Conservation (phyloP, 495 filamentous ascomycete genomes). For the Pseudoneurospora amorphoporcata region DNA sequence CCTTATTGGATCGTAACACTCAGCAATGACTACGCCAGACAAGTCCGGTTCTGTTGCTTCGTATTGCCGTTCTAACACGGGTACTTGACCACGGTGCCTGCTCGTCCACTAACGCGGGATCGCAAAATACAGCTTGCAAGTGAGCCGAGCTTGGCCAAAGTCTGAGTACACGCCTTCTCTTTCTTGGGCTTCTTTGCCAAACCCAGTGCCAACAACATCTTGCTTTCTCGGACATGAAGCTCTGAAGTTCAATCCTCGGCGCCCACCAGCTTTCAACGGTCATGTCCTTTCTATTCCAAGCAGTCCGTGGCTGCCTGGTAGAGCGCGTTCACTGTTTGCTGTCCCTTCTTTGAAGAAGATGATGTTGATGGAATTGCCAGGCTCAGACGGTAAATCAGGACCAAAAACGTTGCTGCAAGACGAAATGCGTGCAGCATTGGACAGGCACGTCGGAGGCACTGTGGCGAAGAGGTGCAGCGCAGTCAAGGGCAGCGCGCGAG, state of each 20-base stretch:
- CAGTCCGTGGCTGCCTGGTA: neutral
- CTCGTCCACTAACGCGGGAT: neutral
- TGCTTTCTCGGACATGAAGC: neutral
- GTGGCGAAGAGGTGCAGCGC: neutral
- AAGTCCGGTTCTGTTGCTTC: neutral
- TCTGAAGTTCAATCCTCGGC: neutral
- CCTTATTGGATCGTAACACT: too few species aligned
- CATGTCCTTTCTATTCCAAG: neutral
- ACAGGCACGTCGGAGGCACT: neutral
- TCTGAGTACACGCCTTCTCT: neutral
- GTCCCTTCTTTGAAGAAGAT: neutral
- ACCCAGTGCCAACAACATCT: neutral
- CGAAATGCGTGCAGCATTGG: neutral
- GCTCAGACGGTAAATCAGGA: neutral
- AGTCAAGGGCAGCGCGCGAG: neutral
- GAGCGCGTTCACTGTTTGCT: neutral
- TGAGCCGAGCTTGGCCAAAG: neutral
- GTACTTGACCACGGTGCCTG: neutral
- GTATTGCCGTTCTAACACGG: neutral
- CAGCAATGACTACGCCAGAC: neutral
- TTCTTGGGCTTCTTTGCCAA: neutral
- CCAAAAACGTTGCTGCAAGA: neutral
- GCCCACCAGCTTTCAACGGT: neutral
- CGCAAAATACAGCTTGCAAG: neutral
- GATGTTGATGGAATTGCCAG: neutral